Percentiles rank a stretch among this genome's conserved stretches.
Evolutionary conservation across 305 asterid genomes (phyloP).

Genomic region (Petunia hybrid): DNA sequence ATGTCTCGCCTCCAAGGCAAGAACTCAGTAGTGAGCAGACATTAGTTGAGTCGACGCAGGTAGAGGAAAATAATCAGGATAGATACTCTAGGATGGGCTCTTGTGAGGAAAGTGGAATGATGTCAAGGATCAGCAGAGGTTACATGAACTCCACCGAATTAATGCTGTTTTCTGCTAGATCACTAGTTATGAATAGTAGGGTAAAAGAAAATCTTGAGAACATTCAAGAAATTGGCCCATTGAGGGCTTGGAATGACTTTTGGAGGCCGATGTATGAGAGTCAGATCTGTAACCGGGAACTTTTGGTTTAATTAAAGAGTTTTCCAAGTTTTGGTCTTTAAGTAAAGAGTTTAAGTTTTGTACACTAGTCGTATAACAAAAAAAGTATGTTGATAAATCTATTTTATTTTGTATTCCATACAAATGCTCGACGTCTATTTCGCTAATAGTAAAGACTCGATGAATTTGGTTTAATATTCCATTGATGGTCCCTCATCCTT

Average conservation of each 20-base stretch:
- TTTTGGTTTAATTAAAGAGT: neutral
- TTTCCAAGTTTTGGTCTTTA: neutral
- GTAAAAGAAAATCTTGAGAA: slow-evolving; percentile 40
- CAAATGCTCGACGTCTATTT: too few relatives aligned
- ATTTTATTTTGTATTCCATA: too few relatives aligned
- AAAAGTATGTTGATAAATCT: too few relatives aligned
- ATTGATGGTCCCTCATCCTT: neutral
- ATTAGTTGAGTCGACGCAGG: slow-evolving; percentile 32
- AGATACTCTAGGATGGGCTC: slow-evolving; percentile 42
- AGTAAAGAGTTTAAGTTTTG: neutral
- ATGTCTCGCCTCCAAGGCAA: slow-evolving; percentile 37
- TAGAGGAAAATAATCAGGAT: slow-evolving; percentile 40
- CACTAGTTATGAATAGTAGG: slow-evolving; percentile 48
- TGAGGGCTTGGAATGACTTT: slow-evolving; percentile 65
- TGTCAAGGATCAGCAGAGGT: slow-evolving; percentile 62
- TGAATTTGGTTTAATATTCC: too few relatives aligned
- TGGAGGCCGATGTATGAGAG: slow-evolving; percentile 53
- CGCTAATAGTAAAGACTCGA: too few relatives aligned
- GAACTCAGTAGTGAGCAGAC: slow-evolving; percentile 35
- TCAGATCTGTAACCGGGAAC: slow-evolving; percentile 24
- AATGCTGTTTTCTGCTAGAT: slow-evolving; percentile 78
- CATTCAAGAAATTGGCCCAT: slow-evolving; percentile 51
- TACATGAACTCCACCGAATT: slow-evolving; percentile 64
- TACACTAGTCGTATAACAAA: neutral
- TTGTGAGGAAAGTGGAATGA: slow-evolving; percentile 54